phyloP scores from a whole-genome alignment of 768 basidiomycete species.

The Cytidiella melzeri region DNA sequence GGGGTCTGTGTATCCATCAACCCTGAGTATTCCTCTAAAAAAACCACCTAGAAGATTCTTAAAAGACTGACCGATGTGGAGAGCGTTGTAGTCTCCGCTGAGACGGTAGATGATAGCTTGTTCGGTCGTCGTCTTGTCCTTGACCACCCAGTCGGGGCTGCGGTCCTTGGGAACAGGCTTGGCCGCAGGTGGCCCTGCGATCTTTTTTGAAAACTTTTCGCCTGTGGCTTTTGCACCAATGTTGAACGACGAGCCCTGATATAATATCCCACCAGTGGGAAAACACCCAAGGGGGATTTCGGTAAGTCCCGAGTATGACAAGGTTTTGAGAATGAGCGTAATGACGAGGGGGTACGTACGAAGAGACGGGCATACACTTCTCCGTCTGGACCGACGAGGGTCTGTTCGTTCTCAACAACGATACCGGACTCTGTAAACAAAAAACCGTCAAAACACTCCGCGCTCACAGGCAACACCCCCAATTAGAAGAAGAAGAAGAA shows the following conservation, averaged over 20 bases:
- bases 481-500: background rate
- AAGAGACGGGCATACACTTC: constrained; percentile 37
- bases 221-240: constrained; percentile 36
- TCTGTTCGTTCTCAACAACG: constrained; percentile 57
- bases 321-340: too few relatives aligned
- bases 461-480: too few relatives aligned
- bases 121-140: constrained; percentile 33
- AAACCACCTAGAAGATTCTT: too few relatives aligned
- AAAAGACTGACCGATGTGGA: constrained; percentile 39
- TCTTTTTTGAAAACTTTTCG: constrained; percentile 33
- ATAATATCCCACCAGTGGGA: too few relatives aligned
- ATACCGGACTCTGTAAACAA: constrained; percentile 59
- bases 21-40: too few relatives aligned
- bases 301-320: too few relatives aligned
- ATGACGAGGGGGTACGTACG: constrained; percentile 20
- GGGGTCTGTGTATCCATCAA: constrained; percentile 77
- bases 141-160: constrained; percentile 35
- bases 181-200: constrained; percentile 30
- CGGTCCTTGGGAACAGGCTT: constrained; percentile 33
- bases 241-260: constrained; percentile 36
- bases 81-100: constrained; percentile 46
- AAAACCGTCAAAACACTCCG: background rate
- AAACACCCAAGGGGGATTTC: too few relatives aligned
- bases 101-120: constrained; percentile 44
- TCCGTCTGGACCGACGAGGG: constrained; percentile 58